Base-by-base conservation (phyloP, 352 stramenopile species). In the Halophytophthora polymorphica region DNA sequence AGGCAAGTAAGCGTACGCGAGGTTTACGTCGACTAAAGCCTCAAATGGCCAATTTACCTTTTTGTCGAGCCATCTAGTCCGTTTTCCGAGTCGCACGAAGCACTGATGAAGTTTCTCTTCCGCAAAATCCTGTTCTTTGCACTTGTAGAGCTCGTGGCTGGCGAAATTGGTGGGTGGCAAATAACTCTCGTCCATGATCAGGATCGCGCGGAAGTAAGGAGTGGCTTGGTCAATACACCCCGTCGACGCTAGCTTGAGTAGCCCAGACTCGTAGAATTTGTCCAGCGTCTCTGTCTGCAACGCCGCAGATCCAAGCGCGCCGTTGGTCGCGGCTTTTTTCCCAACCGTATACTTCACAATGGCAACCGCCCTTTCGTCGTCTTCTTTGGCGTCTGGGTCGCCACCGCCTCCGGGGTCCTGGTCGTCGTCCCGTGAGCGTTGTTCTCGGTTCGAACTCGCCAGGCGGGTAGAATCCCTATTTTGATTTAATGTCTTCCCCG, bases 21-120 rank as follows among this genome's bases (percentile, higher is more conserved):
- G 61, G 8, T 72, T 82, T 1, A 61, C 61, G 45, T 85, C 76
- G 17, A 75, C 76, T 13, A 83, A 55, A 8, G 68, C 73, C 45
- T 87, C 76, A 33, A 84, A 81, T 19, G 55, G 59, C 73, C 73
- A 84, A 13, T 58, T 57, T 2, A 75, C 48, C 45, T 66, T 73
- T 31, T 62, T 59, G 10, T 68, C 53, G 10, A 84, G 51, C 73
- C 73, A 81, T 35, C 73, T 74, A 8, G 69, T 74, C 11, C 73
- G 60, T 42, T 84, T 81, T 0, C 60, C 55, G 1, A 84, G 54
- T 12, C 60, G 49, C 0, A 75, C 38, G 46, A 76, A 78, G 39
- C 59, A 78, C 25, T 69, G 72, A 21, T 61, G 71, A 2, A 82
- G 48, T 48, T 83, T 84, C 45, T 83, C 73, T 28, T 84, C 75